Evolutionary conservation across 2,329 filamentous ascomycete species (phyloP).

Genomic region (Alternaria panax): DNA sequence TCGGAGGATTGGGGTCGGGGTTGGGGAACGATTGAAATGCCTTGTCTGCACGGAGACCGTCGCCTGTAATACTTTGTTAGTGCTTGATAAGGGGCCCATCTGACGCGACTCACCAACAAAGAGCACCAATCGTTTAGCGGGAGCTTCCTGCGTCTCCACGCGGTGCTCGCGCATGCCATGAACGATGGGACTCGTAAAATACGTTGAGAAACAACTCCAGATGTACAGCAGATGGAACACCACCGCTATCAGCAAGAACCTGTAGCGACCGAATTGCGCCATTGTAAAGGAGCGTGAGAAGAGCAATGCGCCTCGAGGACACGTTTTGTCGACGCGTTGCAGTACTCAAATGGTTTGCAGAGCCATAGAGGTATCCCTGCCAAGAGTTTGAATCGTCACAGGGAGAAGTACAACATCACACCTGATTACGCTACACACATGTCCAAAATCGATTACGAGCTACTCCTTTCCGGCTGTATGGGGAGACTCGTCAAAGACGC

Average conservation of each 20-base stretch:
- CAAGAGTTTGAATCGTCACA: conserved; percentile 19
- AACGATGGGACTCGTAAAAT: conserved; percentile 97
- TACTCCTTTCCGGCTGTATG: not conserved
- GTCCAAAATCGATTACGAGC: not conserved
- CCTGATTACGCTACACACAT: not conserved
- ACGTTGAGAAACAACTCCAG: conserved; percentile 86
- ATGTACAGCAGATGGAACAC: conserved; percentile 94
- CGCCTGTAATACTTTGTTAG: conserved; percentile 61
- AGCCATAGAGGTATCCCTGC: conserved; percentile 30
- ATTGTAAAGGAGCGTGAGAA: conserved; percentile 41
- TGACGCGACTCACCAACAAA: conserved; percentile 74
- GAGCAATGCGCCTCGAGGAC: conserved; percentile 39
- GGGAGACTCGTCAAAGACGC: not conserved
- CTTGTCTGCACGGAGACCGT: conserved; percentile 96
- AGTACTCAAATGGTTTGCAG: conserved; percentile 39
- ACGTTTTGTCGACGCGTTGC: conserved; percentile 27
- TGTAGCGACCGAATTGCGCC: conserved; percentile 71
- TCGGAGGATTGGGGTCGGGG: conserved; percentile 70
- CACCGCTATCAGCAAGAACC: conserved; percentile 87
- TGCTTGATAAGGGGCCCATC: not conserved
- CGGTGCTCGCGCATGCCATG: conserved; percentile 88
- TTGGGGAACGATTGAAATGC: conserved; percentile 93
- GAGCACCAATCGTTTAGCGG: conserved; percentile 87
- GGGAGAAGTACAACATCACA: not conserved
- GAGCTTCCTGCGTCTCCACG: conserved; percentile 74